Base-by-base conservation (phyloP, 768 basidiomycete species). In the Termitomyces sp. region DNA sequence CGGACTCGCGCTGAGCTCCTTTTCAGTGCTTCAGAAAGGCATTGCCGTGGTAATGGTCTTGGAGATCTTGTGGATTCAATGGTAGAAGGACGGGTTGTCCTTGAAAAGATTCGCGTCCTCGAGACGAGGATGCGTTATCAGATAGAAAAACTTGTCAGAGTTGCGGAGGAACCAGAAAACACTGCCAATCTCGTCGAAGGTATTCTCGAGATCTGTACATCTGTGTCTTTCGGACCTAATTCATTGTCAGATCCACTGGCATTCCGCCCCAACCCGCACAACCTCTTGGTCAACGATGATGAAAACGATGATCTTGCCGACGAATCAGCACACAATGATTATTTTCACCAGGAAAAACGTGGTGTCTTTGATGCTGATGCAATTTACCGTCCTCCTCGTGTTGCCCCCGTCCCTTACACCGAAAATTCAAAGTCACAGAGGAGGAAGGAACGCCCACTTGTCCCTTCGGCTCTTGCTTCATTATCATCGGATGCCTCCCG, bases 91-190 rank as follows among this genome's bases (percentile, higher is more conserved):
- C 85, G 94, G 13, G 78, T 95, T 48, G 85, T 93, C 9, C 82
- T 98, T 49, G 97, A 99, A 71, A 98, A 97, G 76, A 81, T 90
- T 52, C 89, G 89, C 61, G 81, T 85, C 0, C 81, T 99, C 24
- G 96, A 98, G 74, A 80, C 81, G 57, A 88, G 91, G 69, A 90
- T 99, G 83, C 86, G 84, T 52, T 98, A 99, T 73, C 97, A 98
- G 72, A 93, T 99, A 67, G 94, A 98, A 66, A 98, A 98, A 71
- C 84, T 99, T 18, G 84, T 96, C 32, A 83, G 85, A 62, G 74
- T 91, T 6, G 89, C 93, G 1, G 85, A 89, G 59, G 88, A 91
- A 66, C 76, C 80, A 18, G 74, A 78, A 24, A 74, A 78, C 64
- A 76, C 70, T 54, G 67, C 73, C 52, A 70, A 76, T 38, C 73